These are phyloP conservation scores for Colletotrichum limetticola DNA, from an alignment of 2,329 filamentous ascomycete genomes.

Conservation along the genomic window DNA sequence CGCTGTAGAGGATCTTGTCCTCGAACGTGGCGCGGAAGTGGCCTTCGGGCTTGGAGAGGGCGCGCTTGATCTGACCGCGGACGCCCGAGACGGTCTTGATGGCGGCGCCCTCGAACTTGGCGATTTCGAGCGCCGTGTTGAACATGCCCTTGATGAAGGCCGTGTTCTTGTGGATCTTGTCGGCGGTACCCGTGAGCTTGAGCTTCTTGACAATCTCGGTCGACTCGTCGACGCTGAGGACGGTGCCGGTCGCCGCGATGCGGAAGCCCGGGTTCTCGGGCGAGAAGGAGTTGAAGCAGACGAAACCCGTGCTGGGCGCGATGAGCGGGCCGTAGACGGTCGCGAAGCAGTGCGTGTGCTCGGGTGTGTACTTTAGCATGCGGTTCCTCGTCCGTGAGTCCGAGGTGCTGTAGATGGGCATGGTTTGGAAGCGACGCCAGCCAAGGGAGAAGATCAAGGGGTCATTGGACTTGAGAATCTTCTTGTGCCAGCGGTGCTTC, in stretches of 20 bases:
- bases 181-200: conserved; percentile 91
- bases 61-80: conserved; percentile 96
- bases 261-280: conserved; percentile 89
- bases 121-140: conserved; percentile 89
- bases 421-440: conserved; percentile 93
- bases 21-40: conserved; percentile 98
- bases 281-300: conserved; percentile 89
- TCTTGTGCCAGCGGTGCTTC: conserved; percentile 98
- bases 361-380: conserved; percentile 98
- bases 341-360: conserved; percentile 99
- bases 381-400: conserved; percentile 93
- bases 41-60: conserved; percentile 91
- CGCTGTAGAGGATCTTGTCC: conserved; percentile 96
- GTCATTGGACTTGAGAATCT: conserved; percentile 98
- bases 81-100: conserved; percentile 97
- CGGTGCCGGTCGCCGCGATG: conserved; percentile 92
- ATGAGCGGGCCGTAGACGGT: conserved; percentile 96
- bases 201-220: conserved; percentile 99
- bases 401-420: conserved; percentile 94
- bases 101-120: conserved; percentile 96
- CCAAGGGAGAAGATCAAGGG: conserved; percentile 96
- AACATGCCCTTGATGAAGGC: conserved; percentile 99
- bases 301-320: conserved; percentile 95
- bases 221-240: conserved; percentile 92
- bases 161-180: conserved; percentile 99